Conservation (phyloP, 2,329 filamentous ascomycete genomes). For the Fusarium begoniae region DNA sequence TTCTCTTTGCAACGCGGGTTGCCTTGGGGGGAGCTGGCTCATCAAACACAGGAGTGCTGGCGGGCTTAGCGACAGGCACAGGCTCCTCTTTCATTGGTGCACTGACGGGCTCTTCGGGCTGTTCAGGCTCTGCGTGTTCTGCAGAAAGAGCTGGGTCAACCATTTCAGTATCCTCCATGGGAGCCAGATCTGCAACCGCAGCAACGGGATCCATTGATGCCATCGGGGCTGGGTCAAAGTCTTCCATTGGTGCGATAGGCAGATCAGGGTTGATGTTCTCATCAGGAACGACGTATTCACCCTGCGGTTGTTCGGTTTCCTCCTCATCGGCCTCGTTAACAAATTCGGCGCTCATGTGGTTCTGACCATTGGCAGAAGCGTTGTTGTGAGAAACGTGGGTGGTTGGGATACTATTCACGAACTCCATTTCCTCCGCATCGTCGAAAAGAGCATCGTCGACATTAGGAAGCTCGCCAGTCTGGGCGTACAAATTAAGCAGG, state of each 20-base stretch:
- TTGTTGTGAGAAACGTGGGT: constrained; percentile 13
- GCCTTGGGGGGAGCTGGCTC: constrained; percentile 42
- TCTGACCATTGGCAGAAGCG: not conserved
- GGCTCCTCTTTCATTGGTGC: constrained; percentile 6
- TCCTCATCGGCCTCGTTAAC: constrained; percentile 46
- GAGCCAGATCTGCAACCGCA: constrained; percentile 6
- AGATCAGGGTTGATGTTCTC: constrained; percentile 40
- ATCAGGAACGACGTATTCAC: constrained; percentile 22
- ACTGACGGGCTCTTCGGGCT: not conserved
- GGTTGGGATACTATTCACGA: constrained; percentile 38
- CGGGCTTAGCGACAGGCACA: constrained; percentile 16
- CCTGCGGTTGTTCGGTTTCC: constrained; percentile 16
- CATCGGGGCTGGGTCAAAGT: constrained; percentile 15
- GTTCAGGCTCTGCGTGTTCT: constrained; percentile 6
- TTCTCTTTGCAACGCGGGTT: constrained; percentile 39
- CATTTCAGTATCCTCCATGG: constrained; percentile 26
- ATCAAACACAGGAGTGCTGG: constrained; percentile 7
- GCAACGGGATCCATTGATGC: constrained; percentile 25
- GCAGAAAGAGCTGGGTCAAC: constrained; percentile 37
- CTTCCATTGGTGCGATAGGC: constrained; percentile 45
- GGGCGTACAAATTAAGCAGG: constrained; percentile 48
- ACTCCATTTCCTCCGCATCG: constrained; percentile 47
- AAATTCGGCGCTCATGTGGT: constrained; percentile 42
- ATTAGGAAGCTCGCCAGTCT: constrained; percentile 47
- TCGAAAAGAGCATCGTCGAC: constrained; percentile 44